These are phyloP conservation scores for Euphorbia peplus DNA, from an alignment of 345 rosid genomes.

Conservation along the genomic window DNA sequence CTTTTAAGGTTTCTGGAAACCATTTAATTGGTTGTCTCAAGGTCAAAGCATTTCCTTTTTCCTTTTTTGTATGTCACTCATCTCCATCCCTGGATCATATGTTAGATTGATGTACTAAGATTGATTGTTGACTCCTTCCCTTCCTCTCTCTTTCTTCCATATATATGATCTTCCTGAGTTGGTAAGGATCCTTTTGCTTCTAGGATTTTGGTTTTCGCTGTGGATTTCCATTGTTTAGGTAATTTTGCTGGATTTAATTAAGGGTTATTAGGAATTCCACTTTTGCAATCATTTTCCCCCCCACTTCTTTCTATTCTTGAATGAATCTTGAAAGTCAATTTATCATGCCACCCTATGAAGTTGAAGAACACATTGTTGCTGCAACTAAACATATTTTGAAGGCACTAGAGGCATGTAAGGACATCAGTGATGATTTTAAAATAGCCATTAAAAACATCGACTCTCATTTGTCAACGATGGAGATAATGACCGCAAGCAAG, in stretches of 20 bases:
- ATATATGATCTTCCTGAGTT: neutral
- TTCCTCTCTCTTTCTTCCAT: neutral
- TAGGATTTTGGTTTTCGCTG: neutral
- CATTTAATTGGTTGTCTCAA: slow-evolving; percentile 5
- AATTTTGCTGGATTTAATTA: neutral
- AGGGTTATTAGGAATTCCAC: neutral
- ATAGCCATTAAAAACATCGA: slow-evolving; percentile 49
- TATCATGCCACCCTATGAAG: slow-evolving; percentile 35
- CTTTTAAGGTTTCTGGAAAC: neutral
- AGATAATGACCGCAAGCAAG: slow-evolving; percentile 28
- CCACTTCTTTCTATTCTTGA: neutral
- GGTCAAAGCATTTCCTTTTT: neutral
- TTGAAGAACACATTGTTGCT: slow-evolving; percentile 58
- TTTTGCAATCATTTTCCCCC: neutral
- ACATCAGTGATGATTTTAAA: slow-evolving; percentile 47
- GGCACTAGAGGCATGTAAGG: slow-evolving; percentile 47
- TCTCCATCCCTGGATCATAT: neutral
- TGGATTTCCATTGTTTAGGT: neutral
- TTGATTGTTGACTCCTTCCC: neutral
- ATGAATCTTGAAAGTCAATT: slow-evolving; percentile 16
- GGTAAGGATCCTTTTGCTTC: neutral
- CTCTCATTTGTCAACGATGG: slow-evolving; percentile 44
- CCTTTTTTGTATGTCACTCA: neutral
- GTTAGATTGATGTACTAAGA: neutral
- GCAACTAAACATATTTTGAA: slow-evolving; percentile 57